Conservation (phyloP, 768 basidiomycete species). For the Mycena albidolilacea region DNA sequence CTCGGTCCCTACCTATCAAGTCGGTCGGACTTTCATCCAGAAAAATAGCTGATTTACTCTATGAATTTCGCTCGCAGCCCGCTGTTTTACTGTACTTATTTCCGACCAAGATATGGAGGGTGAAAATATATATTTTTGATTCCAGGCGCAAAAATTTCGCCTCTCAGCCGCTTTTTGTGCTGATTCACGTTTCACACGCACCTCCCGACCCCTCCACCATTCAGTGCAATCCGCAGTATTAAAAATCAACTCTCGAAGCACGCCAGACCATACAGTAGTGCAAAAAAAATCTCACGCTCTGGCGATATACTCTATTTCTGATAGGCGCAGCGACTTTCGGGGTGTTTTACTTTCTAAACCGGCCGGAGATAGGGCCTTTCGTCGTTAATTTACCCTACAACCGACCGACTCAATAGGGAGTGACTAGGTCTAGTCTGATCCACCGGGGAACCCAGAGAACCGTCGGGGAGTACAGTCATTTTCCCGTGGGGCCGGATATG, state of each 20-base stretch:
- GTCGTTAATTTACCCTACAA: background rate
- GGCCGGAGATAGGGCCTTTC: background rate
- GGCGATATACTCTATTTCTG: background rate
- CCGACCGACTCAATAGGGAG: background rate
- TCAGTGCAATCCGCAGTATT: too few species aligned
- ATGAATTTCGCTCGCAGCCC: background rate
- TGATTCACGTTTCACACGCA: too few species aligned
- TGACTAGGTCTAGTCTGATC: background rate
- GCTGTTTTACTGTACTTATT: background rate
- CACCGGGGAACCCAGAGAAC: too few species aligned
- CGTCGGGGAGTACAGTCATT: too few species aligned
- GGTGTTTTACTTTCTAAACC: background rate
- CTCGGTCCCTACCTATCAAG: background rate
- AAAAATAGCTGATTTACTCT: constrained; percentile 1
- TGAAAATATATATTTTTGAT: background rate
- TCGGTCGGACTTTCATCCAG: background rate
- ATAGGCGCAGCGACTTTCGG: background rate
- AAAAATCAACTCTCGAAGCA: background rate
- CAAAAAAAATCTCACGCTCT: background rate
- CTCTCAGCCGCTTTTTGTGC: too few species aligned
- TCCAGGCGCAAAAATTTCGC: too few species aligned
- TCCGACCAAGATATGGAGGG: background rate
- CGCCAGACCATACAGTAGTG: background rate
- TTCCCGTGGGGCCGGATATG: too few species aligned
- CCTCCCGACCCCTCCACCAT: too few species aligned